Evolutionary conservation across 805 yeast genomes (phyloP).

Genomic region (Metschnikowia hibisci): DNA sequence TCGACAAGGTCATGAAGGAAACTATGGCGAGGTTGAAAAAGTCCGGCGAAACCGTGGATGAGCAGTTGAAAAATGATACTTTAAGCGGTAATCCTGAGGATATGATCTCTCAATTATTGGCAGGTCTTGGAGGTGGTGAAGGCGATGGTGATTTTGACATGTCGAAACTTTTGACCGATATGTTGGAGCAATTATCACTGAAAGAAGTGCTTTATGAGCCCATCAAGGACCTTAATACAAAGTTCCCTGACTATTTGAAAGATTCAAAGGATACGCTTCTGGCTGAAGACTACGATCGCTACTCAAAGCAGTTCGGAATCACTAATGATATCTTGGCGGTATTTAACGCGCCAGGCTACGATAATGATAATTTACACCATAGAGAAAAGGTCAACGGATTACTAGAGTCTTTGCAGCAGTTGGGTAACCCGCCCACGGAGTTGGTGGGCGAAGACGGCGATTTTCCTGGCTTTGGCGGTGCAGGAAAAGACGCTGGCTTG

Average conservation of each 20-base stretch:
- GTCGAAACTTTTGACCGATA: constrained; percentile 59
- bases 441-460: constrained; percentile 56
- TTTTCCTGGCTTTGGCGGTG: constrained; percentile 44
- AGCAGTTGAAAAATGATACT: constrained; percentile 47
- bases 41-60: constrained; percentile 68
- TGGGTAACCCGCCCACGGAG: constrained; percentile 80
- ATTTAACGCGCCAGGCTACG: constrained; percentile 64
- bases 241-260: constrained; percentile 68
- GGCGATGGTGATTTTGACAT: constrained; percentile 52
- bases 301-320: constrained; percentile 57
- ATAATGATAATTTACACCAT: constrained; percentile 42
- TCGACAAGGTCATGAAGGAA: constrained; percentile 72
- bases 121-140: constrained; percentile 40
- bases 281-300: constrained; percentile 48
- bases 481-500: constrained; percentile 36
- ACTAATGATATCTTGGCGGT: constrained; percentile 57
- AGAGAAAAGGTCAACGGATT: constrained; percentile 52
- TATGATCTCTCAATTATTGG: constrained; percentile 59
- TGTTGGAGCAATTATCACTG: constrained; percentile 78
- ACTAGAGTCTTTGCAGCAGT: constrained; percentile 65
- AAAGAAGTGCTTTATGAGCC: constrained; percentile 88
- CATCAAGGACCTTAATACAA: constrained; percentile 69
- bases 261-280: constrained; percentile 45
- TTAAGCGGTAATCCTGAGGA: constrained; percentile 41
- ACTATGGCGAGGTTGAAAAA: constrained; percentile 78